Base-by-base conservation (phyloP, 2,329 filamentous ascomycete genomes). In the Cercospora sesami region DNA sequence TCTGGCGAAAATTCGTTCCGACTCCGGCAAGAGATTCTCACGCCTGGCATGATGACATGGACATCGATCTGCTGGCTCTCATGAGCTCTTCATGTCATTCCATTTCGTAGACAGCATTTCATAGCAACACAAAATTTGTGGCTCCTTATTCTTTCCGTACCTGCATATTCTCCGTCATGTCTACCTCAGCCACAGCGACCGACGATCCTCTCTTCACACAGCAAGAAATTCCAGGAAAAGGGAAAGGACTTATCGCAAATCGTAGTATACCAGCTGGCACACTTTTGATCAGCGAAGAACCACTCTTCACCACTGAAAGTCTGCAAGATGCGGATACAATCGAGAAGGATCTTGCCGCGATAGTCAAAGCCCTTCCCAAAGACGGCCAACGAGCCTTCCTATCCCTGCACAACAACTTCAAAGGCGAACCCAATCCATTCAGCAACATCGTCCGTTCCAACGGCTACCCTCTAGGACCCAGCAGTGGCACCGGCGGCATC, bases 191-290 rank as follows among this genome's bases (percentile, higher is more conserved):
- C 39, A 53, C 6, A 42, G 36, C 23, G 16, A 21, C 60, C 36
- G 33, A 48, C 45, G 57, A 60, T 36, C 8, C 36, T n/a, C 66
- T 58, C 1, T 73, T 69, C 67, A 66, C 64, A 9, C 33, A 69
- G 6, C 65, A 70, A 60, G 60, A 68, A 23, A 65, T 73, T 9
- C 70, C 69, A 16, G 79, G 76, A 18, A 81, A 79, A 73, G 81
- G 82, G 2, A 78, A 78, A 76, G 80, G 81, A 7, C 74, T 84
- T 6, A 68, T 83, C 59, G 80, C 81, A 9, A 75, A 48, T 6
- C 60, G 68, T 23, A 69, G 78, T 58, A 81, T 83, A 65, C 64
- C 74, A 3, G 79, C 73, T 66, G 81, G 81, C 53, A 81, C 78
- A 8, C 74, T 78, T 28, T 79, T 83, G 63, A 69, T 83, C 31